A percentile compares a stretch with the other conserved stretches of the same genome.
Evolutionary conservation across 345 rosid species (phyloP).

Genomic region (Gossypium bickii): DNA sequence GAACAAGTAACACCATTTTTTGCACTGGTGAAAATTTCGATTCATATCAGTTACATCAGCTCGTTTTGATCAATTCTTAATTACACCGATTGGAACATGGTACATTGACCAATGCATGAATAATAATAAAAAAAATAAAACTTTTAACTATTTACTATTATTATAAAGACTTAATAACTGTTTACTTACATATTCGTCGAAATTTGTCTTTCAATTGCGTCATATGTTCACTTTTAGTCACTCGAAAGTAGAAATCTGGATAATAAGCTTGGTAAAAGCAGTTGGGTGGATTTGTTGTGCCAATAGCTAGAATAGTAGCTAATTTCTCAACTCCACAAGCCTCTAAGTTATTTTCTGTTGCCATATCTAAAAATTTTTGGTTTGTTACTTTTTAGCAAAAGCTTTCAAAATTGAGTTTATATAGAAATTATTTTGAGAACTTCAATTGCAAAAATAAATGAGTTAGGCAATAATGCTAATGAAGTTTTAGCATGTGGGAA

Average conservation of each 20-base stretch:
- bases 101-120: no score
- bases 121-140: no score
- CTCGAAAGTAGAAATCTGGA: background rate
- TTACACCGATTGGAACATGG: no score
- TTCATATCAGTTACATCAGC: no score
- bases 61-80: no score
- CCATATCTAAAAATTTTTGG: background rate
- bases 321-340: background rate
- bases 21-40: no score
- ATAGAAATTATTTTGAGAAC: background rate
- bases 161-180: no score
- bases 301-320: background rate
- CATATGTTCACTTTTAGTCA: background rate
- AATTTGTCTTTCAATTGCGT: slow-evolving; percentile 53
- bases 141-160: no score
- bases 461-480: background rate
- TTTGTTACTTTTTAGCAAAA: background rate
- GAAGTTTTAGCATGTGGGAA: background rate
- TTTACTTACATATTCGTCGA: slow-evolving; percentile 60
- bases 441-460: background rate
- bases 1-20: no score
- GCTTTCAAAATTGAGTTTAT: background rate
- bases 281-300: background rate
- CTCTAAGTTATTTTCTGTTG: background rate
- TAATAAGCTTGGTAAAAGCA: background rate